Conservation (phyloP, 768 basidiomycete species). For the Boletus tylopilopsis region DNA sequence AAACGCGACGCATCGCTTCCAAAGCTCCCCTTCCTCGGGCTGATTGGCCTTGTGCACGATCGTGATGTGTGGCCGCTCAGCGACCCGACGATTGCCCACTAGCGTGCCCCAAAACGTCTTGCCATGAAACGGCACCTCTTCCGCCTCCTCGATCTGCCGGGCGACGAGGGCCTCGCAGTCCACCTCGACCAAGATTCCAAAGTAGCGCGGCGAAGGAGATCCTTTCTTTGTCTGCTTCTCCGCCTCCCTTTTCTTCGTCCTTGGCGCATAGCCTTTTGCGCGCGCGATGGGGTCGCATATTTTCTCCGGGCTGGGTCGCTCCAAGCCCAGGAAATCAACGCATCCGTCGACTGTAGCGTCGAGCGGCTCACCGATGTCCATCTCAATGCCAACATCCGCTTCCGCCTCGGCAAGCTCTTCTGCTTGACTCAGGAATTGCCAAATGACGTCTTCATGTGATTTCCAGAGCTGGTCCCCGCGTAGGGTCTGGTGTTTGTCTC, state of each 20-base stretch:
- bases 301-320: slow-evolving; percentile 49
- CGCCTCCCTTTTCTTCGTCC: slow-evolving; percentile 2
- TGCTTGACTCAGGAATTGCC: slow-evolving; percentile 65
- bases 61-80: slow-evolving; percentile 76
- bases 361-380: slow-evolving; percentile 54
- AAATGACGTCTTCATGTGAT: slow-evolving; percentile 76
- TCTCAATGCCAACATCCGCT: slow-evolving; percentile 67
- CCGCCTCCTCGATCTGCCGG: slow-evolving; percentile 33
- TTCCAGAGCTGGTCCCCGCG: slow-evolving; percentile 49
- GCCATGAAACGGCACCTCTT: slow-evolving; percentile 29
- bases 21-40: slow-evolving; percentile 35
- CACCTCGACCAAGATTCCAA: slow-evolving; percentile 71
- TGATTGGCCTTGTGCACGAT: slow-evolving; percentile 68
- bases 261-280: slow-evolving; percentile 40
- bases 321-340: slow-evolving; percentile 50
- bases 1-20: slow-evolving; percentile 34
- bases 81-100: slow-evolving; percentile 43
- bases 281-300: slow-evolving; percentile 44
- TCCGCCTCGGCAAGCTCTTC: slow-evolving; percentile 61
- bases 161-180: slow-evolving; percentile 51
- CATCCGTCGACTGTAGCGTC: slow-evolving; percentile 59
- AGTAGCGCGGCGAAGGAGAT: slow-evolving; percentile 57
- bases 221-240: slow-evolving; percentile 22
- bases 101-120: slow-evolving; percentile 49
- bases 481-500: slow-evolving; percentile 83